Percentiles rank a stretch among this genome's conserved stretches.
These are phyloP conservation scores for Calocybe gangraenosa DNA, from an alignment of 768 basidiomycete species.

Conservation along the genomic window DNA sequence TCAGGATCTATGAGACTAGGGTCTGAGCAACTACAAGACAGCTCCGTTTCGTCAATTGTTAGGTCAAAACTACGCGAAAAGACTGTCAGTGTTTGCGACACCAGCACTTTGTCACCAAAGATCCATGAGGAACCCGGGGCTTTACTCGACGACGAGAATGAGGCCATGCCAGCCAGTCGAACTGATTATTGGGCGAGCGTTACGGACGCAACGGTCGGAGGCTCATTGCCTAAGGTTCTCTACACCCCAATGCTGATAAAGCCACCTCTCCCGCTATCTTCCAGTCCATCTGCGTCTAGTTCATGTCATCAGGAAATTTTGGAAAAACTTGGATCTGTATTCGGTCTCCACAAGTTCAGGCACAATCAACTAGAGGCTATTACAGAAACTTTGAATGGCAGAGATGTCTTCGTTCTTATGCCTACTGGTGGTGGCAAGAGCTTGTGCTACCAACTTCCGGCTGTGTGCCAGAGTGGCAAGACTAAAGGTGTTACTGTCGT, in stretches of 20 bases:
- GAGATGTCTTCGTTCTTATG: conserved; percentile 92
- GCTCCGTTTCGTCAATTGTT: no score
- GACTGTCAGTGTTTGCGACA: not conserved
- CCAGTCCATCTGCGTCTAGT: conserved; percentile 13
- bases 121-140: no score
- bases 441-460: conserved; percentile 87
- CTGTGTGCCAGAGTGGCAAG: conserved; percentile 66
- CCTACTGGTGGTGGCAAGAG: conserved; percentile 95
- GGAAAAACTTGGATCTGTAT: conserved; percentile 50
- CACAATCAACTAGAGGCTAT: conserved; percentile 86
- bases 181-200: conserved; percentile 45
- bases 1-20: not conserved
- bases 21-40: no score
- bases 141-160: conserved; percentile 14
- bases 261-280: conserved; percentile 8
- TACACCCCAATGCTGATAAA: conserved; percentile 15
- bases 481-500: conserved; percentile 86
- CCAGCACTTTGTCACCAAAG: not conserved
- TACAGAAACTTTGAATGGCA: conserved; percentile 69
- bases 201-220: conserved; percentile 35
- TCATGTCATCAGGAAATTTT: conserved; percentile 48
- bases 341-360: conserved; percentile 68
- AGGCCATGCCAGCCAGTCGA: conserved; percentile 33
- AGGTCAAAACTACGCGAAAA: not conserved
- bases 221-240: conserved; percentile 15